A percentile compares a stretch with the other conserved stretches of the same genome.
Evolutionary conservation across 2,329 filamentous ascomycete genomes (phyloP).

Genomic region (Xylariaceae sp.): DNA sequence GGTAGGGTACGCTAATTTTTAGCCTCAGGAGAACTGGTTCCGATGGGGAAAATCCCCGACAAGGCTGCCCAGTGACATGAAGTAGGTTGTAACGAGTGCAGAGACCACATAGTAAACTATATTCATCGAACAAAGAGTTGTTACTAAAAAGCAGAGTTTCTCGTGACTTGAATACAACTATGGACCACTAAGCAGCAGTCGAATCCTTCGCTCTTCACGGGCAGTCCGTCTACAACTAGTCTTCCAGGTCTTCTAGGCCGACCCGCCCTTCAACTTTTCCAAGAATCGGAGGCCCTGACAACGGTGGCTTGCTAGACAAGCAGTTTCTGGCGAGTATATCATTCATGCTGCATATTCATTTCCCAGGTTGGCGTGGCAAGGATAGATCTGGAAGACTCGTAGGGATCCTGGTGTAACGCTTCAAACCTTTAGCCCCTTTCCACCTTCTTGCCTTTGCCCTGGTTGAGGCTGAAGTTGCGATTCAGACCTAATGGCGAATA

Average conservation of each 20-base stretch:
- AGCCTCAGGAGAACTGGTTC: not conserved
- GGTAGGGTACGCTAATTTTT: not conserved
- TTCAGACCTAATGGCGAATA: not conserved
- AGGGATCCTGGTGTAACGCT: not conserved
- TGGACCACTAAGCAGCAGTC: not conserved
- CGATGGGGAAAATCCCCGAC: not conserved
- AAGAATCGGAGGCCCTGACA: not conserved
- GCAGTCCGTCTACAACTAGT: conserved; percentile 10
- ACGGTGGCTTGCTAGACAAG: not conserved
- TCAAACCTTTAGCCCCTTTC: not conserved
- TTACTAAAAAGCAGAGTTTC: not conserved
- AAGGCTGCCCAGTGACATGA: not conserved
- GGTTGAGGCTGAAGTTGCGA: not conserved
- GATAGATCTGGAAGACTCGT: not conserved
- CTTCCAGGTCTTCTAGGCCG: conserved; percentile 1
- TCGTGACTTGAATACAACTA: not conserved
- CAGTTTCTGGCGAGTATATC: not conserved
- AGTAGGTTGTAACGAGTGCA: not conserved
- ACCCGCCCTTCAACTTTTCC: not conserved
- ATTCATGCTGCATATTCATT: not conserved
- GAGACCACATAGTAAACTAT: not conserved
- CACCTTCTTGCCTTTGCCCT: not conserved
- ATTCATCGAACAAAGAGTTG: not conserved
- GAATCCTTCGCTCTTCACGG: not conserved
- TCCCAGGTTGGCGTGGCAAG: not conserved